These are phyloP conservation scores for Neoboletus brunneissimus DNA, from an alignment of 768 basidiomycete genomes.

Conservation along the genomic window DNA sequence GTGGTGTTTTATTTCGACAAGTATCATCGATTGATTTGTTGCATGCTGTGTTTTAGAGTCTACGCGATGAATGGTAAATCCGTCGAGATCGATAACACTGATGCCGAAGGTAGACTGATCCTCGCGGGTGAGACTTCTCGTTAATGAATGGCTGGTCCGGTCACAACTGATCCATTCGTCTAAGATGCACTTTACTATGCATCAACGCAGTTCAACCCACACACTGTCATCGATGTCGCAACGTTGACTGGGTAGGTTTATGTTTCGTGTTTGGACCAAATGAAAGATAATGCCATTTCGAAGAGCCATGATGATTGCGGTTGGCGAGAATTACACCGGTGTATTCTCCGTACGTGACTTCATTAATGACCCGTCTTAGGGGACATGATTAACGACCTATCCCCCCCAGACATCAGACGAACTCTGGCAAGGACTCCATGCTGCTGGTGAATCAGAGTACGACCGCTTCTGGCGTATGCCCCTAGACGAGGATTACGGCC, in stretches of 20 bases:
- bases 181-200: constrained; percentile 83
- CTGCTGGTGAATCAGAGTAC: constrained; percentile 69
- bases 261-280: neutral
- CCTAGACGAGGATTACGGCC: constrained; percentile 75
- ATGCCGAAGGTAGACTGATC: constrained; percentile 77
- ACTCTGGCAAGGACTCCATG: constrained; percentile 68
- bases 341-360: constrained; percentile 62
- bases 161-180: neutral
- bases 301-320: constrained; percentile 68
- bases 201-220: constrained; percentile 71
- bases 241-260: constrained; percentile 71
- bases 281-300: neutral
- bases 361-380: neutral
- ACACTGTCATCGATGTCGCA: constrained; percentile 83
- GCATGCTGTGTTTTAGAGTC: constrained; percentile 40
- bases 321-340: constrained; percentile 75
- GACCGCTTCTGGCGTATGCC: constrained; percentile 93
- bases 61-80: constrained; percentile 89
- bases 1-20: constrained; percentile 18
- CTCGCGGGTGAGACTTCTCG: constrained; percentile 52
- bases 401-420: constrained; percentile 58
- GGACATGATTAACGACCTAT: neutral
- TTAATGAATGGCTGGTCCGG: neutral
- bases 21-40: neutral
- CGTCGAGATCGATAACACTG: constrained; percentile 85